Conservation (phyloP, 805 yeast species). For the Monosporozyma aerobia region DNA sequence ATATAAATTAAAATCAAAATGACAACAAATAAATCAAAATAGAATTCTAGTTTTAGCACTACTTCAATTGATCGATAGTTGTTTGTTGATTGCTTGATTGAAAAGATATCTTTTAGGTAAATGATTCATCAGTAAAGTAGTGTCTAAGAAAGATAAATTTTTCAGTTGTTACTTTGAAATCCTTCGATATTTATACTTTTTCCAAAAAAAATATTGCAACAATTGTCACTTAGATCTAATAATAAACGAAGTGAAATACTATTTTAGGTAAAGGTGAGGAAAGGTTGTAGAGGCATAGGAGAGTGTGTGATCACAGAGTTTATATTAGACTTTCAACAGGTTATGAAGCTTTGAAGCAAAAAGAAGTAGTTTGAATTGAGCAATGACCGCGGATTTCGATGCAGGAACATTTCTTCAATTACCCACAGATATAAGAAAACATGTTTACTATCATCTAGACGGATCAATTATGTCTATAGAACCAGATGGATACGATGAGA, state of each 20-base stretch:
- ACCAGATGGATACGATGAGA: background rate
- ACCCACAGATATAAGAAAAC: slow-evolving; percentile 20
- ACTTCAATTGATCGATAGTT: background rate
- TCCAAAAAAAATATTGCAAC: background rate
- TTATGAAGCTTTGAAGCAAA: background rate
- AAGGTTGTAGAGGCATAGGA: background rate
- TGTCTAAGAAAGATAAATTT: background rate
- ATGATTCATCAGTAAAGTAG: background rate
- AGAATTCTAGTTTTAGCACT: background rate
- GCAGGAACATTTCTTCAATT: slow-evolving; percentile 11
- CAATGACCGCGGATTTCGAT: slow-evolving; percentile 4
- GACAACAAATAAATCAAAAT: background rate
- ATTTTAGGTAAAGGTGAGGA: background rate
- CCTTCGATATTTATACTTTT: background rate
- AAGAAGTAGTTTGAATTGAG: background rate
- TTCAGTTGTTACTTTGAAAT: background rate
- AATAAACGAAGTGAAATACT: background rate
- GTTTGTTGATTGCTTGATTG: background rate
- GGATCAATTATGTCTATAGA: slow-evolving; percentile 8
- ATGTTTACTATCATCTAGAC: slow-evolving; percentile 20
- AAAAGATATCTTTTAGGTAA: background rate
- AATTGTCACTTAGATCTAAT: background rate
- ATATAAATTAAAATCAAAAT: background rate
- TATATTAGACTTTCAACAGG: no score
- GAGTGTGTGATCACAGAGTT: background rate